These are phyloP conservation scores for Dictyostelium intermedium DNA, from an alignment of 78 protist species.

Conservation along the genomic window DNA sequence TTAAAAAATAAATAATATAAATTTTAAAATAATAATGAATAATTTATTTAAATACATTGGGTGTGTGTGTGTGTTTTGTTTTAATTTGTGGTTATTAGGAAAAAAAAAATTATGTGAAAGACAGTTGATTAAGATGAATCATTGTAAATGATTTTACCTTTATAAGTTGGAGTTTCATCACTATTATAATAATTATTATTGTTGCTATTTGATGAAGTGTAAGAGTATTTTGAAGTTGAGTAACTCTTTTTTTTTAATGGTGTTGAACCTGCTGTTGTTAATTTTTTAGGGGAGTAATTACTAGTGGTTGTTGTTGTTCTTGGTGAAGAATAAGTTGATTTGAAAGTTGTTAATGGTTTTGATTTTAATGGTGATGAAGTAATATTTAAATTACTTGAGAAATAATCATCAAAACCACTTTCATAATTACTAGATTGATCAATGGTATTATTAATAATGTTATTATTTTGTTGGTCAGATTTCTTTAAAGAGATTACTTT, in stretches of 20 bases:
- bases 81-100: background rate
- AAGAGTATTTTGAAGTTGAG: background rate
- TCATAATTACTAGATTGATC: background rate
- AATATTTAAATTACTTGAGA: background rate
- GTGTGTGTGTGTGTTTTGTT: too few relatives aligned
- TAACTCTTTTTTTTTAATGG: background rate
- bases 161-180: background rate
- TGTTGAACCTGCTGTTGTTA: background rate
- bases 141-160: background rate
- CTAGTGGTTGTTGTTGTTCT: background rate
- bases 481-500: background rate
- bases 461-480: background rate
- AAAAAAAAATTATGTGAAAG: background rate
- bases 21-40: background rate
- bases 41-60: background rate
- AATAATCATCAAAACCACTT: background rate
- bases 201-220: background rate
- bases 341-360: background rate
- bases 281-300: background rate
- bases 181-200: background rate
- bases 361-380: background rate
- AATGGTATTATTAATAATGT: background rate
- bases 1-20: background rate
- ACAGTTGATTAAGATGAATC: background rate
- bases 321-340: background rate